A percentile compares a stretch with the other conserved stretches of the same genome.
Evolutionary conservation across 1,284 basidiomycete species (phyloP).

Genomic region (Phaffia rhodozyma): DNA sequence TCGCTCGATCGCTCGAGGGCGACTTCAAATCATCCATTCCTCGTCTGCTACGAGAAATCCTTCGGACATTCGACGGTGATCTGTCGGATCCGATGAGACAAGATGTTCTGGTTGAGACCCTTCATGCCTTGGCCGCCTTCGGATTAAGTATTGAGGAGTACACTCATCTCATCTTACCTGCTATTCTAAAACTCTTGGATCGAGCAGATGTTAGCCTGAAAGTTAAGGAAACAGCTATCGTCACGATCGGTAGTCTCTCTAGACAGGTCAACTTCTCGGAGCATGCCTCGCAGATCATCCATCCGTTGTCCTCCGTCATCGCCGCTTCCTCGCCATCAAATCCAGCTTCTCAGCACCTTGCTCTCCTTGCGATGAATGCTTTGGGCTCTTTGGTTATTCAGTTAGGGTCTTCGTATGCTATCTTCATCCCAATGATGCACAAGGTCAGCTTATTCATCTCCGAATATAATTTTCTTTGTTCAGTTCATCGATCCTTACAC

Average conservation of each 20-base stretch:
- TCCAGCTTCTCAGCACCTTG: constrained; percentile 57
- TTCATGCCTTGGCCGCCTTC: constrained; percentile 63
- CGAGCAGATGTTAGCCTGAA: constrained; percentile 59
- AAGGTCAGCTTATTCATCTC: constrained; percentile 47
- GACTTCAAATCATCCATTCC: constrained; percentile 99
- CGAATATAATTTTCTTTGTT: background rate
- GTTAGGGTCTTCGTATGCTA: constrained; percentile 90
- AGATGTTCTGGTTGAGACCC: constrained; percentile 74
- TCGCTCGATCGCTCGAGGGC: constrained; percentile 90
- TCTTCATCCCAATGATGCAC: constrained; percentile 93
- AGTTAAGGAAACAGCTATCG: constrained; percentile 77
- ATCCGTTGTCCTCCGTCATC: constrained; percentile 83
- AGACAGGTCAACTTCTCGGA: constrained; percentile 97
- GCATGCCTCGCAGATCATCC: constrained; percentile 92
- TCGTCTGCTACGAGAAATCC: constrained; percentile 74
- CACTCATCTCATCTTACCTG: constrained; percentile 88
- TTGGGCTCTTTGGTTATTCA: constrained; percentile 85
- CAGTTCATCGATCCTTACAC: background rate
- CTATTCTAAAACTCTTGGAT: constrained; percentile 87
- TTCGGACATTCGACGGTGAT: constrained; percentile 80
- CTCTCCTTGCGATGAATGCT: constrained; percentile 82
- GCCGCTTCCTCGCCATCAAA: constrained; percentile 36
- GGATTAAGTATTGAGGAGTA: constrained; percentile 97
- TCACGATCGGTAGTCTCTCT: constrained; percentile 82
- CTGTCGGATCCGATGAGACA: constrained; percentile 58